Base-by-base conservation (phyloP, 2,329 filamentous ascomycete species). In the Colletotrichum sp. region DNA sequence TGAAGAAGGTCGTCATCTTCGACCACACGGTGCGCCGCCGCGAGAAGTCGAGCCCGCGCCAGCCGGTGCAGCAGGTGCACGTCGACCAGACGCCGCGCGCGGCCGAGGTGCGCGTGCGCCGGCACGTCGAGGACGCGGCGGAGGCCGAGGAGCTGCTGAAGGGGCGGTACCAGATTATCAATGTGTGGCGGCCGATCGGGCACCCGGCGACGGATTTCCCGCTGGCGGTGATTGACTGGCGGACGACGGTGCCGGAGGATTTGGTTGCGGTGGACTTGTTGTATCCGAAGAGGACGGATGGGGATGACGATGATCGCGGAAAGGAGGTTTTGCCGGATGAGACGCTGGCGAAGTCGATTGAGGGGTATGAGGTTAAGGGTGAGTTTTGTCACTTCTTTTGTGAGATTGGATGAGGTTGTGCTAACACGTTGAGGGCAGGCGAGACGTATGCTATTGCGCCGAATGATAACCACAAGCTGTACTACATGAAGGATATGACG, bases 21-120 rank as follows among this genome's bases (percentile, higher is more conserved):
- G 93, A 95, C 83, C 93, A 95, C 82, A 95, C 93, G 0, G 93
- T 95, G 78, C 89, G 93, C 3, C 86, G 90, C 8, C 85, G 89
- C 24, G 83, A 86, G 3, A 89, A 90, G n/a, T 82, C 85, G 2
- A 86, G 92, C 0, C 88, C 92, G 0, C 88, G 93, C 8, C 90
- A 91, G 77, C 93, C 93, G 0, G 93, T 95, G 0, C 91, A 93
- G 81, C 90, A 92, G 78, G 92, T 95, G 1, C 93, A 95, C 77
- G 92, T 95, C 16, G 93, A 95, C 80, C 93, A 95, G 84, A 94
- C 93, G 0, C 90, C 92, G 0, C 83, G 80, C 0, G 93, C 93
- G 0, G 92, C 92, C 1, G 91, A 89, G 75, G 88, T 84, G 2
- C 89, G 93, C 15, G 92, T 94, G 16, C 87, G 91, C 3, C 87